Conservation (phyloP, 495 filamentous ascomycete genomes). For the Evernia prunastri region DNA sequence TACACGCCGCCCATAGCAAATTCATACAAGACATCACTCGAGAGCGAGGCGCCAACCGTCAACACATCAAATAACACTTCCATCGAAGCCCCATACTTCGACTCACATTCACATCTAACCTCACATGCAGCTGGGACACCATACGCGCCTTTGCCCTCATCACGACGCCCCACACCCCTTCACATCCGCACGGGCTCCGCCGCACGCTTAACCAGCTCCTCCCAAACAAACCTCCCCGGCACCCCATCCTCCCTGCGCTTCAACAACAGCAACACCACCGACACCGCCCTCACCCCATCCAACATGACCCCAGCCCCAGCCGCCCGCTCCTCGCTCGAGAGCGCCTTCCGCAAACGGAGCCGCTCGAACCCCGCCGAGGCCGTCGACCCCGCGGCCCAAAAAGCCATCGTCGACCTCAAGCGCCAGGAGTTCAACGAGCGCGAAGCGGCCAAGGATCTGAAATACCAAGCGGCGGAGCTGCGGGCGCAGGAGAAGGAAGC, state of each 20-base stretch:
- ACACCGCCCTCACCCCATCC: conserved; percentile 37
- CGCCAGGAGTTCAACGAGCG: conserved; percentile 53
- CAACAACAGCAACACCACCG: conserved; percentile 42
- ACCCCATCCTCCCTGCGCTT: conserved; percentile 44
- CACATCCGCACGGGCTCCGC: conserved; percentile 46
- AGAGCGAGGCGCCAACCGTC: conserved; percentile 40
- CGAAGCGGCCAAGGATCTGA: conserved; percentile 52
- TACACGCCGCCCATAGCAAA: conserved; percentile 51
- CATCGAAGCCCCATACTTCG: conserved; percentile 28
- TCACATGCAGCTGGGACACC: conserved; percentile 27
- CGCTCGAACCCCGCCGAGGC: conserved; percentile 41
- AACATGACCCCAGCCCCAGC: conserved; percentile 41
- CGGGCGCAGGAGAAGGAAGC: conserved; percentile 43
- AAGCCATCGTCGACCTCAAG: conserved; percentile 48
- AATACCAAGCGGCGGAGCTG: conserved; percentile 40
- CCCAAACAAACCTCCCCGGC: conserved; percentile 48
- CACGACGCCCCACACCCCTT: conserved; percentile 27
- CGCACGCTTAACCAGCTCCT: conserved; percentile 41
- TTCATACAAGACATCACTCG: conserved; percentile 46
- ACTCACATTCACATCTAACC: conserved; percentile 26
- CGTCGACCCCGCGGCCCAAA: conserved; percentile 45
- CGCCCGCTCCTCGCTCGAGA: conserved; percentile 52
- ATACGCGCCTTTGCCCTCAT: conserved; percentile 36
- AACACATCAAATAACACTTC: conserved; percentile 30
- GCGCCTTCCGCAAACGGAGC: conserved; percentile 45